phyloP scores from a whole-genome alignment of 768 basidiomycete species.

The Termitomyces sp. region DNA sequence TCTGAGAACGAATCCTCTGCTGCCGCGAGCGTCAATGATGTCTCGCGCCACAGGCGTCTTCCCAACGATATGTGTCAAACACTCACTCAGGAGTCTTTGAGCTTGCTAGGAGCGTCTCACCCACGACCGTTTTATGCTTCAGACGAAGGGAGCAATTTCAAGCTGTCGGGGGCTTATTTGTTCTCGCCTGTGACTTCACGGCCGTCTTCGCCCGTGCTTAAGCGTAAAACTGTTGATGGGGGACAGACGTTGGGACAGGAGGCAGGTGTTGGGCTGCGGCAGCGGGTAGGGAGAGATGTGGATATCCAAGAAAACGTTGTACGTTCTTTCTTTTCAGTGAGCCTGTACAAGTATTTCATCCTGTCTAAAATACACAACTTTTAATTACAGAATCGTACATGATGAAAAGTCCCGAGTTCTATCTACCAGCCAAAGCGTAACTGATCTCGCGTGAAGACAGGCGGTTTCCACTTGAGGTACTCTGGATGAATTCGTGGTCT shows the following conservation, averaged over 20 bases:
- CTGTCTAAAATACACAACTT: conserved; percentile 8
- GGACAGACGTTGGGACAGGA: conserved; percentile 13
- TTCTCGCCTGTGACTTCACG: conserved; percentile 68
- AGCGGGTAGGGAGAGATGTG: conserved; percentile 9
- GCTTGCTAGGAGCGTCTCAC: conserved; percentile 18
- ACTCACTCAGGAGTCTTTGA: neutral
- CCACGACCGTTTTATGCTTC: conserved; percentile 48
- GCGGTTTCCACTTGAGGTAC: conserved; percentile 90
- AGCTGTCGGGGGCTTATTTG: conserved; percentile 64
- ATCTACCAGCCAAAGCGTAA: conserved; percentile 65
- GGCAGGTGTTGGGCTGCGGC: conserved; percentile 14
- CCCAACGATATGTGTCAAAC: neutral
- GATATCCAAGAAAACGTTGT: neutral
- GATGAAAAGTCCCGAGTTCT: conserved; percentile 7
- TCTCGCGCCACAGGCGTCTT: conserved; percentile 7
- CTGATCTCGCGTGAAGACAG: conserved; percentile 86
- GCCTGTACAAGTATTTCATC: neutral
- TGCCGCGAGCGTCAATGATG: neutral
- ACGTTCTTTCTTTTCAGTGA: neutral
- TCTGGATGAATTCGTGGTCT: conserved; percentile 75
- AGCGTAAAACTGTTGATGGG: conserved; percentile 27
- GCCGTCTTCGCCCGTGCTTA: conserved; percentile 59
- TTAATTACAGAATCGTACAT: conserved; percentile 11
- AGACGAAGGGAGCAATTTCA: conserved; percentile 38
- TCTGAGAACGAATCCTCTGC: conserved; percentile 17